phyloP scores from a whole-genome alignment of 2,329 filamentous ascomycete genomes.

The Aspergillus transmontanensis region DNA sequence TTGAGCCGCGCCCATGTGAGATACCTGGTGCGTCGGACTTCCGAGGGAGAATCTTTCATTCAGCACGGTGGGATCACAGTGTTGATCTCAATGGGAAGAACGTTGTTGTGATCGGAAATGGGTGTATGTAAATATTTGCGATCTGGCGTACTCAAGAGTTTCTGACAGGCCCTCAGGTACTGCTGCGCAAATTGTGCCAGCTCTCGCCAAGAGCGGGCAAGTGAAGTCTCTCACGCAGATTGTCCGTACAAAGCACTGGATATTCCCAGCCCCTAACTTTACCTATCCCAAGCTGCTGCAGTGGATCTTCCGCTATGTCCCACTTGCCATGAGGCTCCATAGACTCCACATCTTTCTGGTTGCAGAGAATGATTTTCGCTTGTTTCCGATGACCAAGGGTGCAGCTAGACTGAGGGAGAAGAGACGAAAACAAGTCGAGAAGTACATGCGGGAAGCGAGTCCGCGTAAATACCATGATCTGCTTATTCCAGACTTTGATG shows the following conservation, averaged over 20 bases:
- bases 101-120: slow-evolving; percentile 33
- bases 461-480: no score
- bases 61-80: slow-evolving; percentile 28
- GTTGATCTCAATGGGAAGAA: slow-evolving; percentile 28
- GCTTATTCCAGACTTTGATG: no score
- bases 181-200: slow-evolving; percentile 30
- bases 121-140: slow-evolving; percentile 29
- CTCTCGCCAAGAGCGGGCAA: slow-evolving; percentile 34
- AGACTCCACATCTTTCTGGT: slow-evolving; percentile 39
- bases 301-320: slow-evolving; percentile 49
- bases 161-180: slow-evolving; percentile 18
- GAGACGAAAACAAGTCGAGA: no score
- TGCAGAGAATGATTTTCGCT: no score
- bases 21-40: slow-evolving; percentile 27
- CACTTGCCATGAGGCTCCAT: slow-evolving; percentile 48
- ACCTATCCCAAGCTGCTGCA: slow-evolving; percentile 52
- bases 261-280: slow-evolving; percentile 48
- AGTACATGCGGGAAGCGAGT: no score
- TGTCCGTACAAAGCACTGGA: slow-evolving; percentile 60
- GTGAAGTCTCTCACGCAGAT: slow-evolving; percentile 60
- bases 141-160: background rate
- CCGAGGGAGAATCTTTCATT: slow-evolving; percentile 29
- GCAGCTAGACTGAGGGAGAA: no score
- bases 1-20: slow-evolving; percentile 52
- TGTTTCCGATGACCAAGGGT: no score